Evolutionary conservation across 2,329 filamentous ascomycete genomes (phyloP), one percentile per base, ranked within the genome.

Genomic region (Westerdykella sp.): DNA sequence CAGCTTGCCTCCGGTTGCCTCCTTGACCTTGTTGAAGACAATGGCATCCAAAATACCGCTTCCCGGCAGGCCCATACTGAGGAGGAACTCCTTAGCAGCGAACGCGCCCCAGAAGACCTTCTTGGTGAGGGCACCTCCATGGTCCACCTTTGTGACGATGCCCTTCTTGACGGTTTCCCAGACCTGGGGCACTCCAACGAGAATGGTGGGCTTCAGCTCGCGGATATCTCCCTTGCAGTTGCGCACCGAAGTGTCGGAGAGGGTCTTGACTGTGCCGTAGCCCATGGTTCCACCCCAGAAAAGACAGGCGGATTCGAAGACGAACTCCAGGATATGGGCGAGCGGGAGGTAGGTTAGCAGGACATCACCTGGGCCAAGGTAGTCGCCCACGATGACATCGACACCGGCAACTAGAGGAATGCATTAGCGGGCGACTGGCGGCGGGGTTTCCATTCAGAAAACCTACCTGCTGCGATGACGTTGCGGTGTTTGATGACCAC

Each of bases 121-220:
- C 69, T 76, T 83, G 45, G 84, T 77, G 34, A 97, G 45, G n/a
- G 77, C 68, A 58, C 82, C 83, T 48, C 84, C 78, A 45, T 77
- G 73, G 62, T 86, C 84, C 47, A 97, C 83, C 68, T 89, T 88
- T 57, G 74, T 71, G 51, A 91, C 74, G 58, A 98, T 86, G 42
- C 93, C 93, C 75, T 98, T 98, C 75, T 89, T 91, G 59, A 98
- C 85, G 1, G 87, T 90, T 71, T 98, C 93, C 90, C 91, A 98
- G 25, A 98, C 85, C 45, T 94, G 90, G 1, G 93, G 93, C 3
- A 98, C 93, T 66, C 93, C 93, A 32, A 96, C 85, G 64, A 98
- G 79, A 62, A 96, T 79, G 2, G 89, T 94, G 1, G 93, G 93
- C 56, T 79, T 79, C 64, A 97, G 85, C 62, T 96, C 90, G 47